phyloP scores from a whole-genome alignment of 2,329 filamentous ascomycete genomes.

The Neocatenulostroma microsporum region DNA sequence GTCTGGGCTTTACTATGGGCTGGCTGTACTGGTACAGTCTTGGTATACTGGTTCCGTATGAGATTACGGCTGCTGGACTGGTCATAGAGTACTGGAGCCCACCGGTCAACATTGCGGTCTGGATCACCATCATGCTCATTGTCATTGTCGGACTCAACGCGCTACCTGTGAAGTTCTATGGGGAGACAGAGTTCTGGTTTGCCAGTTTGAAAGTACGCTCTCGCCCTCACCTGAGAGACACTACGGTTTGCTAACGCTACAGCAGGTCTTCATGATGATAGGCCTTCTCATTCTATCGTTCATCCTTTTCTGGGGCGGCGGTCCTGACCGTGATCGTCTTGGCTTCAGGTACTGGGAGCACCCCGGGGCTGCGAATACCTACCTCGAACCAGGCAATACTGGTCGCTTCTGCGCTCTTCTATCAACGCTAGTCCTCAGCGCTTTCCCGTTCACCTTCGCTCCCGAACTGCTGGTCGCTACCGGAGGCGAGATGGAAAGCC shows the following conservation, averaged over 20 bases:
- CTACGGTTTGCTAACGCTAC: not conserved
- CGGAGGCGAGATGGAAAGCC: constrained; percentile 50
- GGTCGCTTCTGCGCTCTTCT: constrained; percentile 48
- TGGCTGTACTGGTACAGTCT: constrained; percentile 37
- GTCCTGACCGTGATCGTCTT: constrained; percentile 43
- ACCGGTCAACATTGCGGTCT: constrained; percentile 18
- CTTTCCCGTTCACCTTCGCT: constrained; percentile 47
- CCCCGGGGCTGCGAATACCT: constrained; percentile 43
- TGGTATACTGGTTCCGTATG: constrained; percentile 33
- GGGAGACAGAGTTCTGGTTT: constrained; percentile 47
- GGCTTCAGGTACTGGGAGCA: constrained; percentile 47
- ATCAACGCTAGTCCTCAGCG: constrained; percentile 43
- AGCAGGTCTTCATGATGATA: constrained; percentile 44
- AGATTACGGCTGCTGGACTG: constrained; percentile 31
- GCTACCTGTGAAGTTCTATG: constrained; percentile 43
- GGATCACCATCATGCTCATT: constrained; percentile 30
- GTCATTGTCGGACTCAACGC: constrained; percentile 39
- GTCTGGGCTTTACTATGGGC: constrained; percentile 40
- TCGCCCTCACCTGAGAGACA: no score
- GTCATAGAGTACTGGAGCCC: constrained; percentile 34
- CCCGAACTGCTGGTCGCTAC: constrained; percentile 48
- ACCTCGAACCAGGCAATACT: constrained; percentile 38
- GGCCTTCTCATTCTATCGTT: constrained; percentile 47
- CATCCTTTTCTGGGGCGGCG: constrained; percentile 51
- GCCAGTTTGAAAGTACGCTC: not conserved